Evolutionary conservation across 306 rosid species (phyloP).

Genomic region (Geum urbanum): DNA sequence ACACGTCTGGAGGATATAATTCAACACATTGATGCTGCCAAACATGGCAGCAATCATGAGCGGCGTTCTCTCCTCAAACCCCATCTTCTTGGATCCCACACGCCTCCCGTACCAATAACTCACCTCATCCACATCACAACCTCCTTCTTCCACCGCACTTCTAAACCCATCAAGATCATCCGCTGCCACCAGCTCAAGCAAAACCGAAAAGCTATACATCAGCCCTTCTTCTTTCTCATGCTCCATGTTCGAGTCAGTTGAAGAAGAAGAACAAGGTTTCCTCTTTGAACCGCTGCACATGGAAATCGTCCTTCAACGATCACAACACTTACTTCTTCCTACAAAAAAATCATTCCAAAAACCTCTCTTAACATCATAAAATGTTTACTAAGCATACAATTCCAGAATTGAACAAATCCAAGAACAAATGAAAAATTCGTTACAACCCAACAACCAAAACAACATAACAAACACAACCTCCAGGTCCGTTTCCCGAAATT

Average conservation of each 20-base stretch:
- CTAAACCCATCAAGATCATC: constrained; percentile 57
- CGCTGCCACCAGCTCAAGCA: constrained; percentile 59
- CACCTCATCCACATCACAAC: constrained; percentile 46
- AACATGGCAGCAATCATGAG: constrained; percentile 83
- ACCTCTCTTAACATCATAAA: not conserved
- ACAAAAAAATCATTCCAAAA: not conserved
- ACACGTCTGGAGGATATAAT: constrained; percentile 49
- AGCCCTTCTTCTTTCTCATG: constrained; percentile 37
- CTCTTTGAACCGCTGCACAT: constrained; percentile 69
- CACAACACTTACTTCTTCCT: not conserved
- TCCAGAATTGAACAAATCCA: constrained; percentile 21
- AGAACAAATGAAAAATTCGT: constrained; percentile 27
- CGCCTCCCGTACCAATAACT: constrained; percentile 78
- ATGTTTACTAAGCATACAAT: not conserved
- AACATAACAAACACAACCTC: constrained; percentile 30
- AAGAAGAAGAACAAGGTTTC: constrained; percentile 34
- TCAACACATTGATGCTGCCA: constrained; percentile 61
- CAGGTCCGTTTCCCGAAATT: not conserved
- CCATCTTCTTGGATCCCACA: constrained; percentile 56
- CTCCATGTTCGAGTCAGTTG: constrained; percentile 44
- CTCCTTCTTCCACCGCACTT: constrained; percentile 56
- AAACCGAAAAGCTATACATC: constrained; percentile 30
- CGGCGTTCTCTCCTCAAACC: constrained; percentile 71
- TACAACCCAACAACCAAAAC: constrained; percentile 25
- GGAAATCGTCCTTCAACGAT: constrained; percentile 26